A percentile compares a stretch with the other conserved stretches of the same genome.
phyloP scores from a whole-genome alignment of 345 rosid species.

The Hypericum perforatum region DNA sequence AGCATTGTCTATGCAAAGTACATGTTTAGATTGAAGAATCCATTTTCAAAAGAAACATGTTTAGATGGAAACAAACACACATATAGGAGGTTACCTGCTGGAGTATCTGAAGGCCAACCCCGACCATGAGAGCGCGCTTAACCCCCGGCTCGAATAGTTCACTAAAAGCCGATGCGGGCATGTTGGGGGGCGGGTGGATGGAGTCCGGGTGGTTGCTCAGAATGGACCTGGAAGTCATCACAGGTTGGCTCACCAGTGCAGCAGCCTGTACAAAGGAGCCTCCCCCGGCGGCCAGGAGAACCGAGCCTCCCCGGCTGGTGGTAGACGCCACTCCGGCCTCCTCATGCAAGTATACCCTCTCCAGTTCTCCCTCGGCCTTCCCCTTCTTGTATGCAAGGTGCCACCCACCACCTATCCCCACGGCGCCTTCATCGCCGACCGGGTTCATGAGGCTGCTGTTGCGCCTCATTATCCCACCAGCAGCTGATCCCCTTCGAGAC shows the following conservation, averaged over 20 bases:
- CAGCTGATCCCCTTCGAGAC: slow-evolving; percentile 11
- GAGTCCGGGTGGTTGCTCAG: slow-evolving; percentile 6
- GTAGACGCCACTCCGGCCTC: slow-evolving; percentile 8
- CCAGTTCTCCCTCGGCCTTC: slow-evolving; percentile 22
- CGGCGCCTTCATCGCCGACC: slow-evolving; percentile 15
- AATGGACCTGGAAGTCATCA: slow-evolving; percentile 9
- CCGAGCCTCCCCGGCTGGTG: slow-evolving; percentile 18
- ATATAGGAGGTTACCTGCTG: slow-evolving; percentile 23
- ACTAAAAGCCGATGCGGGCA: slow-evolving; percentile 4
- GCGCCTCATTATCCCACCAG: slow-evolving; percentile 10
- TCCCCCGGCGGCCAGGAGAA: slow-evolving; percentile 15
- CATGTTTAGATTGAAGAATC: no score
- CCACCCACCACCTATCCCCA: slow-evolving; percentile 41
- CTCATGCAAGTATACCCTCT: slow-evolving; percentile 31
- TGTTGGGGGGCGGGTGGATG: not conserved
- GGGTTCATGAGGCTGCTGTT: slow-evolving; percentile 12
- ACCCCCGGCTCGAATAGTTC: slow-evolving; percentile 35
- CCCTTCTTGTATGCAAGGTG: slow-evolving; percentile 28
- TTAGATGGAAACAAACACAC: not conserved
- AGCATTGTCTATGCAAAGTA: no score
- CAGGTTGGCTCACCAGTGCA: slow-evolving; percentile 29
- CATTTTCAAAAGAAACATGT: no score
- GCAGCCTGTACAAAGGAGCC: slow-evolving; percentile 25
- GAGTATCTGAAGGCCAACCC: slow-evolving; percentile 31
- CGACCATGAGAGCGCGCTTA: slow-evolving; percentile 33